Evolutionary conservation across 306 rosid genomes (phyloP), one percentile per base, ranked within the genome.

Genomic region (Begonia loranthoides): DNA sequence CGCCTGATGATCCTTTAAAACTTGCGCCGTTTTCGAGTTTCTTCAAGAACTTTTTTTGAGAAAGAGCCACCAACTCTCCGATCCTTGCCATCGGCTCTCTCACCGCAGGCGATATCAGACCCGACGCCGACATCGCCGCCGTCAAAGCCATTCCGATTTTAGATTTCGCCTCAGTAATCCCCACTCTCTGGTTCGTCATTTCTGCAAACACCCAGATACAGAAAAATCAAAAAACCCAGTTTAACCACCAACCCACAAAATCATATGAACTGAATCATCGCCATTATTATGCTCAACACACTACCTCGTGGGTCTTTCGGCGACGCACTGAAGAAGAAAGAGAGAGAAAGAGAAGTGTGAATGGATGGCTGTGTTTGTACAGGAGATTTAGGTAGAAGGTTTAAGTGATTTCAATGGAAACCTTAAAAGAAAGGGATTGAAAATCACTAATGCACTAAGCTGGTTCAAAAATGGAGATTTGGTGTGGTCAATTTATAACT

Each of bases 121-220:
- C 10, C 3, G 74, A 62, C 39, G 58, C 76, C 0, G 79, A 56
- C 48, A 65, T 56, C 13, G 84, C 69, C 16, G 69, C 58, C 0
- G 75, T 49, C 9, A 80, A 46, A n/a, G 75, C 70, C 39, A 69
- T 41, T 21, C 82, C 71, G 9, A 71, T 64, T 10, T 64, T 46
- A n/a, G 79, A 63, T 56, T 77, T 61, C 9, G 41, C 67, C 28
- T 72, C 79, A 33, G 82, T 62, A 54, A 70, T 65, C 51, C 53
- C 65, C 63, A 70, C 78, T 78, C 74, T 90, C 55, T 74, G 79
- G 65, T 80, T 90, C 10, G 86, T 82, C 97, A 90, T 84, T 28
- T 46, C 60, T 14, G 12, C 15, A 12, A n/a, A 2, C 7, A 45
- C 44, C 47, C 47, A 10, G 47, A 43, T 43, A 65, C 13, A 28